phyloP scores from a whole-genome alignment of 768 basidiomycete species.

The Gymnopilus dilepis region DNA sequence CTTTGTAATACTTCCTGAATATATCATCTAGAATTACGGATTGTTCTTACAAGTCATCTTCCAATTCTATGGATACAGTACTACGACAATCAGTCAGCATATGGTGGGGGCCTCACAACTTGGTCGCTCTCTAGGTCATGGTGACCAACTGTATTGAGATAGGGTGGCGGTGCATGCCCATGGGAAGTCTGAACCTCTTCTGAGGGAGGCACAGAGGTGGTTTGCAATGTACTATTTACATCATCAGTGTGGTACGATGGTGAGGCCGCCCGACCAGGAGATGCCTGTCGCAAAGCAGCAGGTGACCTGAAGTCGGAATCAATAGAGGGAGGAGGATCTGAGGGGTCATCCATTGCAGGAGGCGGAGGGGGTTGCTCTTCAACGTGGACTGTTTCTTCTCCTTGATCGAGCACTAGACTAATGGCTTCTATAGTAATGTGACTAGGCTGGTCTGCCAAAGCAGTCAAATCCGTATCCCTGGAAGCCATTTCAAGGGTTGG shows the following conservation, averaged over 20 bases:
- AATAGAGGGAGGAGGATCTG: conserved; percentile 87
- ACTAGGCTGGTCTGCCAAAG: conserved; percentile 60
- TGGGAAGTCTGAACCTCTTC: conserved; percentile 44
- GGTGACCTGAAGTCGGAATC: conserved; percentile 76
- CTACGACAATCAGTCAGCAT: conserved; percentile 50
- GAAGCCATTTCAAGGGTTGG: conserved; percentile 78
- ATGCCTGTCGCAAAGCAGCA: conserved; percentile 37
- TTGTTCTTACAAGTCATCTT: conserved; percentile 14
- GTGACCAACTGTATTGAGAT: conserved; percentile 60
- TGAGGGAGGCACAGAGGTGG: conserved; percentile 33
- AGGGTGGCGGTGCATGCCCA: conserved; percentile 79
- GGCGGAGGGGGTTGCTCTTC: conserved; percentile 61
- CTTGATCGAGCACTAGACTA: conserved; percentile 61
- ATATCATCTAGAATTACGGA: conserved; percentile 33
- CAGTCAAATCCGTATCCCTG: conserved; percentile 73
- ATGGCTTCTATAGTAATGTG: conserved; percentile 60
- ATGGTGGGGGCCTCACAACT: conserved; percentile 64
- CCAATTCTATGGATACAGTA: not conserved
- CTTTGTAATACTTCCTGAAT: conserved; percentile 33
- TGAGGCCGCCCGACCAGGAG: conserved; percentile 42
- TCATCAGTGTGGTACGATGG: conserved; percentile 32
- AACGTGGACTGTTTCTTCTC: conserved; percentile 40
- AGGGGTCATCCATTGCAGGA: conserved; percentile 85
- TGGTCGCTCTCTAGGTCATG: conserved; percentile 41
- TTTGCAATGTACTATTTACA: conserved; percentile 20